A percentile compares a stretch with the other conserved stretches of the same genome.
phyloP scores from a whole-genome alignment of 2,329 filamentous ascomycete species.

The Stemphylium vesicarium region DNA sequence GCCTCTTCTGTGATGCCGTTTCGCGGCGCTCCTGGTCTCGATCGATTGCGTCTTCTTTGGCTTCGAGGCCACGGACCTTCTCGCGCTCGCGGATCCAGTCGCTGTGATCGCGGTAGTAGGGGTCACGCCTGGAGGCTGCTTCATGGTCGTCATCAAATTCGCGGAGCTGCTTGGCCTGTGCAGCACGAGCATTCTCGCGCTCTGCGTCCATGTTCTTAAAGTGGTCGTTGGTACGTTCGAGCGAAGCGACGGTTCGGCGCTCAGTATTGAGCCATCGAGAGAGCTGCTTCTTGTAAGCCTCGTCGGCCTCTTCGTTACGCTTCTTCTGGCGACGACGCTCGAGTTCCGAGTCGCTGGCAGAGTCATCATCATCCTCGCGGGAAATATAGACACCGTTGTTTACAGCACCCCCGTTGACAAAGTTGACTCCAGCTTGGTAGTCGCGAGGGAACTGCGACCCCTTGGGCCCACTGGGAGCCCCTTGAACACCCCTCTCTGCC shows the following conservation, averaged over 20 bases:
- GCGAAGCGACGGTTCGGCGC: conserved; percentile 78
- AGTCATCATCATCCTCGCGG: conserved; percentile 83
- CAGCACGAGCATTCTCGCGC: conserved; percentile 67
- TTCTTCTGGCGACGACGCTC: conserved; percentile 74
- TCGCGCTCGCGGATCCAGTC: conserved; percentile 84
- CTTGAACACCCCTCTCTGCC: conserved; percentile 66
- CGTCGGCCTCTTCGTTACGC: conserved; percentile 76
- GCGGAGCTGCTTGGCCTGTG: conserved; percentile 72
- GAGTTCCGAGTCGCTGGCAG: conserved; percentile 86
- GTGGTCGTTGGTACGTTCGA: conserved; percentile 82
- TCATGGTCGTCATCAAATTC: conserved; percentile 95
- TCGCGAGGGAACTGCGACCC: conserved; percentile 71
- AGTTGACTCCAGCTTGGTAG: conserved; percentile 78
- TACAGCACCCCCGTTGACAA: conserved; percentile 78
- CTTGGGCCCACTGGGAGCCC: conserved; percentile 77
- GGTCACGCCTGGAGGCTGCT: conserved; percentile 70
- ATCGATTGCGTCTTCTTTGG: conserved; percentile 80
- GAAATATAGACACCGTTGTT: conserved; percentile 63
- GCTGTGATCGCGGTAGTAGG: conserved; percentile 87
- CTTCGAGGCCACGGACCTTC: conserved; percentile 74
- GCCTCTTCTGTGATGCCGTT: conserved; percentile 69
- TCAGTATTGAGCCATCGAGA: conserved; percentile 91
- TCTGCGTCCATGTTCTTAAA: conserved; percentile 77
- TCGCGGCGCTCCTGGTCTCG: conserved; percentile 80
- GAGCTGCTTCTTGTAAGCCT: conserved; percentile 82